Base-by-base conservation (phyloP, 306 rosid species). In the Dalbergia cochinchinensis region DNA sequence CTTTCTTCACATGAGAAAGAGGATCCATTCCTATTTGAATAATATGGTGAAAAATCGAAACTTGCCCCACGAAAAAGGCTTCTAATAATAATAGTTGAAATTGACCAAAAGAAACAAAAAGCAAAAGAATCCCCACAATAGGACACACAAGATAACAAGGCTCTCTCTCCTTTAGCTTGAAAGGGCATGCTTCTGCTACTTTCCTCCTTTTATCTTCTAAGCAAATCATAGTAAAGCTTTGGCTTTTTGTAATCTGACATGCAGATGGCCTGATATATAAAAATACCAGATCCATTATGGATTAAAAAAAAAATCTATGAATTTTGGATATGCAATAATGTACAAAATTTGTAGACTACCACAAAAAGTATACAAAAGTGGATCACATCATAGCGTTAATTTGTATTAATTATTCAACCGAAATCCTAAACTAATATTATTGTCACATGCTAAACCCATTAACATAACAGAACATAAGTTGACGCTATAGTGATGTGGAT, bases 171-270 rank as follows among this genome's bases (percentile, higher is more conserved):
- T 54, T 82, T 64, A 55, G 45, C 76, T 55, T 35, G 54, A 68
- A 63, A 47, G 53, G 33, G 68, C 68, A 18, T 60, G 51, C 53
- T 26, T 14, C 41, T 31, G 58, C 33, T 48, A 9, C 57, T 50
- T 14, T 65, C 77, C 59, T 73, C 73, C 61, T 6, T 71, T 74
- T 45, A 79, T 81, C 84, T 55, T 79, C 71, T 71, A 7, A 94
- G 87, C 19, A 89, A 79, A 85, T 94, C 84, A 78, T 88, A 85
- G 84, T 80, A 92, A 74, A 88, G 65, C 74, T 82, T 73, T n/a
- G 98, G 98, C 85, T 84, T 91, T 86, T 69, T 87, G 88, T 82
- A 85, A 31, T 85, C 86, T 35, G 86, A 31, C 61, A 48, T 77
- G 63, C 85, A 91, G 11, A 90, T 86, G 31, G 77, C 89, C 98